These are phyloP conservation scores for Penicillium bovifimosum DNA, from an alignment of 495 filamentous ascomycete genomes.

Conservation along the genomic window DNA sequence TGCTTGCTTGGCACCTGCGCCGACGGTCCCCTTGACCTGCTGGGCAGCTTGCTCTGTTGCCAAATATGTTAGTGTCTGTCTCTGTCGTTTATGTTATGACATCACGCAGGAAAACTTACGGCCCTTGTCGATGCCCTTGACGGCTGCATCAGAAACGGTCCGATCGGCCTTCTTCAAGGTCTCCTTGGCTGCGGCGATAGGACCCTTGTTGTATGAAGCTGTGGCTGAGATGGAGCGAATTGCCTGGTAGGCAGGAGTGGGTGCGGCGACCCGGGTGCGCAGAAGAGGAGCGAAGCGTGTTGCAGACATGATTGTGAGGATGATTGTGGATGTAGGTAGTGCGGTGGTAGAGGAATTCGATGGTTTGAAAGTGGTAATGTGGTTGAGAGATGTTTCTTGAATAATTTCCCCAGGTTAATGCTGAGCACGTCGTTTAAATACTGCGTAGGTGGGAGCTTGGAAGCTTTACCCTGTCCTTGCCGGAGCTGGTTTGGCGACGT, in stretches of 20 bases:
- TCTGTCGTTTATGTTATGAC: neutral
- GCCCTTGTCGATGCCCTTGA: slow-evolving; percentile 58
- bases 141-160: slow-evolving; percentile 47
- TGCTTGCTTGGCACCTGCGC: slow-evolving; percentile 28
- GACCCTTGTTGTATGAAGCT: slow-evolving; percentile 24
- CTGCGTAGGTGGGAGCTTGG: neutral
- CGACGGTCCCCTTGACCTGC: slow-evolving; percentile 38
- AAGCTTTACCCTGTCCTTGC: neutral
- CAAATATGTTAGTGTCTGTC: slow-evolving; percentile 3
- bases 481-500: slow-evolving; percentile 14
- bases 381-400: neutral
- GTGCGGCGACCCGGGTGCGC: slow-evolving; percentile 16
- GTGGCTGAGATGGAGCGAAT: slow-evolving; percentile 32
- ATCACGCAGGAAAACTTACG: slow-evolving; percentile 33
- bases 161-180: slow-evolving; percentile 52
- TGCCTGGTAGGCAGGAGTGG: slow-evolving; percentile 14
- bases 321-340: neutral
- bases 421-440: neutral
- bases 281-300: slow-evolving; percentile 21
- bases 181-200: slow-evolving; percentile 50
- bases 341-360: neutral
- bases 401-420: neutral
- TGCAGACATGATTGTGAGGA: slow-evolving; percentile 15
- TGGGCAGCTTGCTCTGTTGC: slow-evolving; percentile 40
- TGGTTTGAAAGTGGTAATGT: neutral